Evolutionary conservation across 1,284 basidiomycete genomes (phyloP), one percentile per base, ranked within the genome.

Genomic region (Apiotrichum veenhuisii): DNA sequence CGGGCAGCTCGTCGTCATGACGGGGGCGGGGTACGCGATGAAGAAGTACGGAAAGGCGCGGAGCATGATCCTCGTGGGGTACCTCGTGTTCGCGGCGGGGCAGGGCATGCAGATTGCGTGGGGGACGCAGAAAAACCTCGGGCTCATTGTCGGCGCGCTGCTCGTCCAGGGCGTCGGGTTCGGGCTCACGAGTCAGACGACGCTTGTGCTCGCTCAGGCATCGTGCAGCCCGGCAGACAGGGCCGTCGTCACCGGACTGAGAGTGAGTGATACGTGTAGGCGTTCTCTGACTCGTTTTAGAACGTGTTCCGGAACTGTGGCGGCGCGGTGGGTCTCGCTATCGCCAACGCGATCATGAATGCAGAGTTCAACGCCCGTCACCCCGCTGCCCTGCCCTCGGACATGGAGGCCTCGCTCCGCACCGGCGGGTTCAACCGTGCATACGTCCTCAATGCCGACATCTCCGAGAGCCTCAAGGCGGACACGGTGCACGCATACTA

Each of bases 111-210:
- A 68, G 43, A 26, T 67, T 15, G 60, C 58, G 22, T 69, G 70
- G 58, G 33, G 34, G 0, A 37, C 30, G 12, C n/a, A 26, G 4
- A 64, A 58, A 0, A 52, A 53, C 18, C 43, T 55, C 12, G 69
- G 62, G 1, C 57, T 64, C 11, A 55, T 70, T 14, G 41, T 67
- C 5, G 64, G 58, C 2, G 48, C 60, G 17, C 44, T 69, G 20
- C 26, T 70, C 15, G 27, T 72, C 2, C 69, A 71, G 47, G 69
- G 70, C n/a, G 41, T 71, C 34, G 69, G 69, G 1, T 64, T 69
- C 22, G 70, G 68, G 1, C 52, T 63, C 3, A 72, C 70, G 1
- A 62, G 64, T 23, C 70, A 72, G 47, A 64, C 60, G 41, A 66
- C 69, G 18, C 58, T 72, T 3, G 68, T 72, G 5, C 55, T 70